These are phyloP conservation scores for Pseudogymnoascus verrucosus DNA, from an alignment of 2,329 filamentous ascomycete species.

Conservation along the genomic window DNA sequence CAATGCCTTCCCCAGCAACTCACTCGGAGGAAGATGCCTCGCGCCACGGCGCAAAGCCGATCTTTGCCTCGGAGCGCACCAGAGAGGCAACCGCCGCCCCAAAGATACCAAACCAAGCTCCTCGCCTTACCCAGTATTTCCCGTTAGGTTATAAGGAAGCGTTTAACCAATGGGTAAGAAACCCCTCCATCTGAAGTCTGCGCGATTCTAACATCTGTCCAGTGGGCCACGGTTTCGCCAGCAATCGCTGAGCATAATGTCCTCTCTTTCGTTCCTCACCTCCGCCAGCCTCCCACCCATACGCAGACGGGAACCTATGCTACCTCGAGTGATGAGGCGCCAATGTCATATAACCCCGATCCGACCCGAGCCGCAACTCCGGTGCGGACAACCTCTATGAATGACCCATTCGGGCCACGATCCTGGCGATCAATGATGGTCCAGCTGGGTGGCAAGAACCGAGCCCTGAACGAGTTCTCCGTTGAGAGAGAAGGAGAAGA, in stretches of 20 bases:
- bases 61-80: constrained; percentile 40
- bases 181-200: background rate
- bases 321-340: constrained; percentile 33
- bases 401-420: constrained; percentile 76
- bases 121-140: constrained; percentile 48
- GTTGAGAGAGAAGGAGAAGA: constrained; percentile 75
- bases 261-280: constrained; percentile 74
- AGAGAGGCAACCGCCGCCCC: constrained; percentile 23
- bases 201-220: constrained; percentile 18
- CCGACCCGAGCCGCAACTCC: constrained; percentile 32
- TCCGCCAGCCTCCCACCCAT: constrained; percentile 56
- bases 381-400: constrained; percentile 40
- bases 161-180: constrained; percentile 76
- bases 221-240: constrained; percentile 84
- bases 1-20: constrained; percentile 26
- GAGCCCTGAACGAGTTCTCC: constrained; percentile 86
- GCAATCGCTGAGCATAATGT: constrained; percentile 81
- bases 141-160: constrained; percentile 88
- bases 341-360: constrained; percentile 28
- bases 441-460: constrained; percentile 72
- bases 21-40: constrained; percentile 24
- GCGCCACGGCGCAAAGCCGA: constrained; percentile 28
- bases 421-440: constrained; percentile 84
- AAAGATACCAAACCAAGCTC: constrained; percentile 22
- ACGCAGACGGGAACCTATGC: constrained; percentile 48